These are phyloP conservation scores for Dothideomycetes sp. DNA, from an alignment of 2,329 filamentous ascomycete genomes.

Conservation along the genomic window DNA sequence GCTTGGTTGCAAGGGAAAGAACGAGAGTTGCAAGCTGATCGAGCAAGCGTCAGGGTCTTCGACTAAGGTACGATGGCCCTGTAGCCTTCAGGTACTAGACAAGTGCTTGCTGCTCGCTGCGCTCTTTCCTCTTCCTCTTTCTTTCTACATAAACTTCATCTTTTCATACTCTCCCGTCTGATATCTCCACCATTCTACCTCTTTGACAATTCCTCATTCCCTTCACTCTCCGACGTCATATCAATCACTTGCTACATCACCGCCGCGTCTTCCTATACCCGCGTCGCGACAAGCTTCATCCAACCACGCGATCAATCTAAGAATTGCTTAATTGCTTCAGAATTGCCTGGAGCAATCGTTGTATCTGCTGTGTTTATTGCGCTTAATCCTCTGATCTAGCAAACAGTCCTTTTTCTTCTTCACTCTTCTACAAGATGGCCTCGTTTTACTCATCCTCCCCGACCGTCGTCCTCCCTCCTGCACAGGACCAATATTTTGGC, in stretches of 20 bases:
- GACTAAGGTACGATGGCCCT: no score
- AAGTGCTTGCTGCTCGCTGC: no score
- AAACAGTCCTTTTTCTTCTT: conserved; percentile 15
- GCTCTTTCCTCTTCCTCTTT: not conserved
- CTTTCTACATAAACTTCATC: not conserved
- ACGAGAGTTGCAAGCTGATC: no score
- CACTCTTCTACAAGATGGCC: conserved; percentile 19
- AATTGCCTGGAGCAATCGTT: no score
- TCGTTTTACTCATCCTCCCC: conserved; percentile 39
- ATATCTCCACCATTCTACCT: not conserved
- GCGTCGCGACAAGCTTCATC: conserved; percentile 11
- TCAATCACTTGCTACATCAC: conserved; percentile 4
- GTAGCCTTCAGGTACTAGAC: no score
- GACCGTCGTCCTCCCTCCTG: conserved; percentile 37
- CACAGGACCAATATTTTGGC: conserved; percentile 26
- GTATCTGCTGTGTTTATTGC: conserved; percentile 3
- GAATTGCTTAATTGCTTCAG: no score
- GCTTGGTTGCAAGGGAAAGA: not conserved
- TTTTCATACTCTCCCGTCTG: not conserved
- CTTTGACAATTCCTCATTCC: not conserved
- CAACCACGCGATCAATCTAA: no score
- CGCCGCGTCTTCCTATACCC: conserved; percentile 7
- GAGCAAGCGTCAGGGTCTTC: no score
- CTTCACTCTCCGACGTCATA: conserved; percentile 11
- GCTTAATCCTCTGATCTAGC: conserved; percentile 12